Evolutionary conservation across 768 basidiomycete genomes (phyloP), one percentile per base, ranked within the genome.

Genomic region (Suillus discolor): DNA sequence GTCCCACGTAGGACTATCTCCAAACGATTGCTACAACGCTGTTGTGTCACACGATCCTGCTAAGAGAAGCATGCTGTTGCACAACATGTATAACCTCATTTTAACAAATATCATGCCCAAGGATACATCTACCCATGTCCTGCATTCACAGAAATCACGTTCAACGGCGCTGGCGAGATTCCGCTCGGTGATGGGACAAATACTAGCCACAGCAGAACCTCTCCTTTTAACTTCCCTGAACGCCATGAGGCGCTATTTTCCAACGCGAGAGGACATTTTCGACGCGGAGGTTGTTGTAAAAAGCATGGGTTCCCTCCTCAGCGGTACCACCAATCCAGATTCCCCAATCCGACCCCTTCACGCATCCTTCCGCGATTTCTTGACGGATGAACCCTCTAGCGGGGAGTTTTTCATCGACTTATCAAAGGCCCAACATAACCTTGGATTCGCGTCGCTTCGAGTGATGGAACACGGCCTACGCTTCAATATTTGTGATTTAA

Each of bases 401-500:
- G 39, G 54, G n/a, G 49, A 65, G 12, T 74, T 69, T 55, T 65
- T 38, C 61, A 54, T 70, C 25, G 67, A 69, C 44, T 25, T 57
- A 34, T 65, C 64, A 9, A 57, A 41, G 15, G 18, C 23, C 6
- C 69, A 78, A n/a, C 36, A 38, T 2, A 51, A 64, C 34, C 70
- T 80, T 2, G 70, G 72, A 6, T 49, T 62, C 3, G 66, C 69
- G 4, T 75, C 69, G 11, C 62, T 81, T 4, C 53, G 57, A 5
- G 61, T 74, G 9, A 76, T 80, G 80, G 67, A 73, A 12, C 42
- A 62, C n/a, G 59, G 67, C 9, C 71, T 81, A 7, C 65, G 66
- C 55, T 81, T 81, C 70, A 79, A 81, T 62, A 79, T 81, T 25
- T 77, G 74, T 64, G 39, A 74, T 9, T 62, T 81, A 15, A 66